Evolutionary conservation across 2,329 filamentous ascomycete species (phyloP).

Genomic region (Colletotrichum liriopes): DNA sequence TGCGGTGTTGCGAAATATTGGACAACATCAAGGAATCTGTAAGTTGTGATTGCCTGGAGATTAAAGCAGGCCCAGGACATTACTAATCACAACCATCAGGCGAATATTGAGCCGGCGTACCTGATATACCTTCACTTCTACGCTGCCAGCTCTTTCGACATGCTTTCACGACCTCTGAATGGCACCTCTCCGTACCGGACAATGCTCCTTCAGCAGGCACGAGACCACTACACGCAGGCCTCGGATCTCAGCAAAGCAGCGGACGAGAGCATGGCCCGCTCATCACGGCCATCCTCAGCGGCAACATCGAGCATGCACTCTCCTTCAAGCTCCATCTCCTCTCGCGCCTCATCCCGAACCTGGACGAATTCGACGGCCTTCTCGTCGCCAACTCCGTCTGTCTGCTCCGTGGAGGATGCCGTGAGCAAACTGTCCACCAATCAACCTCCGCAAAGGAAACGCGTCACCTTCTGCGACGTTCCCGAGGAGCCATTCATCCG

Average conservation of each 20-base stretch:
- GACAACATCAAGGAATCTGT: constrained; percentile 63
- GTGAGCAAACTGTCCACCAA: constrained; percentile 21
- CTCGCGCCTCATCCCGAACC: constrained; percentile 51
- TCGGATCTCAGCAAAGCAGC: constrained; percentile 63
- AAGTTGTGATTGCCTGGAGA: constrained; percentile 46
- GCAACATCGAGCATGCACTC: constrained; percentile 61
- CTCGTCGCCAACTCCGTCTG: constrained; percentile 64
- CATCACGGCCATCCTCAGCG: constrained; percentile 57
- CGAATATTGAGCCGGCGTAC: constrained; percentile 66
- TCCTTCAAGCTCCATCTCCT: constrained; percentile 61
- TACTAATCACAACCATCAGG: constrained; percentile 46
- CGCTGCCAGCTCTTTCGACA: constrained; percentile 72
- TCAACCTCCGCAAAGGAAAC: constrained; percentile 53
- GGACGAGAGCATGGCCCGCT: constrained; percentile 60
- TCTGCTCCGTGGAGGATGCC: constrained; percentile 56
- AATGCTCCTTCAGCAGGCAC: constrained; percentile 66
- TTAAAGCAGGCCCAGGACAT: background rate
- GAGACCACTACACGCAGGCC: constrained; percentile 66
- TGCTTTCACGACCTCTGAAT: constrained; percentile 66
- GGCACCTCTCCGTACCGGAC: constrained; percentile 62
- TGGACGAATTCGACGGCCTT: constrained; percentile 60
- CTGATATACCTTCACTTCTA: constrained; percentile 75
- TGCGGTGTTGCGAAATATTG: constrained; percentile 68
- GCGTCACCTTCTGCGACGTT: constrained; percentile 56
- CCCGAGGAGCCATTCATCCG: constrained; percentile 64